phyloP scores from a whole-genome alignment of 73 alveolate genomes.

The Breviolum minutum region DNA sequence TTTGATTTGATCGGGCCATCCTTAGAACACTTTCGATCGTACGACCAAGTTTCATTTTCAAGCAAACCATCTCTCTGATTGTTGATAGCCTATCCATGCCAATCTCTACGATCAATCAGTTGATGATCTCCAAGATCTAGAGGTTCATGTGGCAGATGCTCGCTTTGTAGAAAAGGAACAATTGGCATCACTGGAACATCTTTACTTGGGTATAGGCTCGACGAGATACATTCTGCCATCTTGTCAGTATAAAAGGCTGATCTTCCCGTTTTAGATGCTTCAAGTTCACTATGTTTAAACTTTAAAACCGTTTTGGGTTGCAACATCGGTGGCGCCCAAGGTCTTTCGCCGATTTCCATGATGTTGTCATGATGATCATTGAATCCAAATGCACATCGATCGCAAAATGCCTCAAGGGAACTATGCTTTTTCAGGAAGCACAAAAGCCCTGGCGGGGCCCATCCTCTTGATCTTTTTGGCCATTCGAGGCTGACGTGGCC shows the following conservation, averaged over 20 bases:
- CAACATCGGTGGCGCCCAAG: background rate
- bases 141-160: background rate
- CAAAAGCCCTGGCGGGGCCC: background rate
- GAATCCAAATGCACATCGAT: background rate
- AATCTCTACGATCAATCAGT: background rate
- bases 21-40: background rate
- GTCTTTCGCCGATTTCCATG: background rate
- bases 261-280: background rate
- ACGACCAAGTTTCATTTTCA: background rate
- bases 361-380: background rate
- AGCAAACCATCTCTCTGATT: background rate
- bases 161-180: background rate
- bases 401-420: background rate
- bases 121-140: background rate
- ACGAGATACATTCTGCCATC: background rate
- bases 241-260: background rate
- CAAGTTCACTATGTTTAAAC: background rate
- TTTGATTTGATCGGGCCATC: background rate
- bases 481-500: constrained; percentile 13
- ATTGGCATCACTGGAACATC: background rate
- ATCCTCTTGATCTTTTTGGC: background rate
- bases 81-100: background rate
- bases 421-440: background rate
- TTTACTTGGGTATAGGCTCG: background rate
- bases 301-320: background rate